Conservation (phyloP, 257 asterid genomes). For the Penstemon newberryi region DNA sequence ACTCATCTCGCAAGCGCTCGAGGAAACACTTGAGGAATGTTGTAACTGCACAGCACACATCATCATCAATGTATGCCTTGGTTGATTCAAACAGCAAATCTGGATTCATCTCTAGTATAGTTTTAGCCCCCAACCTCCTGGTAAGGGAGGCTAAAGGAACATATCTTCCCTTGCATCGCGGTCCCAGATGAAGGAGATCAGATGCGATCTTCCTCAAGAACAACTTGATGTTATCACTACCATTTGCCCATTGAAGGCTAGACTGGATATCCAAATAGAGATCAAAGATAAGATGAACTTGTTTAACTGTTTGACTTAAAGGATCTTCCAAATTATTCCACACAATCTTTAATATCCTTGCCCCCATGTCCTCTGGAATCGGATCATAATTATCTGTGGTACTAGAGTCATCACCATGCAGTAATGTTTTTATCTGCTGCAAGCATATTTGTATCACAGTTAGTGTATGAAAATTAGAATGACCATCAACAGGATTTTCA, state of each 20-base stretch:
- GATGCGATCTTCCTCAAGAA: constrained; percentile 69
- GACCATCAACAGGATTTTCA: constrained; percentile 86
- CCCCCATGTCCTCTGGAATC: constrained; percentile 70
- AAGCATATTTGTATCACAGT: constrained; percentile 95
- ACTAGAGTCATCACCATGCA: constrained; percentile 41
- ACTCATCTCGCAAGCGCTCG: constrained; percentile 86
- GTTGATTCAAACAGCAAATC: constrained; percentile 66
- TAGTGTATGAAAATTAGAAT: constrained; percentile 84
- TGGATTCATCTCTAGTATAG: constrained; percentile 67
- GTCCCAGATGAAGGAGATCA: constrained; percentile 79
- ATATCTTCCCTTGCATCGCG: constrained; percentile 96
- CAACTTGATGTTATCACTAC: constrained; percentile 57
- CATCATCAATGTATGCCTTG: constrained; percentile 82
- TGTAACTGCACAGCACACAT: constrained; percentile 90
- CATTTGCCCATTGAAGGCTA: constrained; percentile 60
- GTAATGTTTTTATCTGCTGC: constrained; percentile 87
- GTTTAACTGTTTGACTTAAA: constrained; percentile 93
- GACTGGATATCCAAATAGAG: constrained; percentile 81
- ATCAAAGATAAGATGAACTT: constrained; percentile 91
- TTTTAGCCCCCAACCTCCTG: constrained; percentile 81
- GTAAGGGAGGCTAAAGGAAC: constrained; percentile 81
- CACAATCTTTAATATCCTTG: constrained; percentile 69
- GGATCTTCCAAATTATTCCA: constrained; percentile 99
- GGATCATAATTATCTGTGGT: constrained; percentile 45
- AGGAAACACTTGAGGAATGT: constrained; percentile 86